Base-by-base conservation (phyloP, 2,329 filamentous ascomycete genomes). In the Scleromitrula shiraiana region DNA sequence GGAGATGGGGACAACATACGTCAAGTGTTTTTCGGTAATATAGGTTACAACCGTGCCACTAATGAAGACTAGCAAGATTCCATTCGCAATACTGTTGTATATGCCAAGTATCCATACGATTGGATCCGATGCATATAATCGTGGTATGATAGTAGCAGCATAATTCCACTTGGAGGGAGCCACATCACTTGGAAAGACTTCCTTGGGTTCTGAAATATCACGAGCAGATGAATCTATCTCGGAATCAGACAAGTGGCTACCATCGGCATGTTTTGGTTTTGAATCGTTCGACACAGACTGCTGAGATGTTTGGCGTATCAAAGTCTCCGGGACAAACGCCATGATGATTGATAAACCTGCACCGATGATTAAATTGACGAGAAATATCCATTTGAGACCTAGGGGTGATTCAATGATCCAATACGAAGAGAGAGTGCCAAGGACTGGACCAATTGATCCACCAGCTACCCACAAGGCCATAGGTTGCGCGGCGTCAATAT, bases 401-500 rank as follows among this genome's bases (percentile, higher is more conserved):
- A 69, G 52, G 7, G 49, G 44, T 39, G 69, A 68, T 15, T 63
- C 63, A 0, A 56, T 58, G 39, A 70, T 68, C 62, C 64, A 63
- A 29, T 29, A 29, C 12, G 26, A 29, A 29, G 26, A 29, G 26
- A 29, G 33, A 19, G 33, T 17, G n/a, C 33, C 33, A 4, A 37
- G 33, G 17, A 20, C 33, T 15, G 33, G 33, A 37, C 33, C 33
- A 37, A 37, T 5, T 9, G n/a, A 17, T 9, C n/a, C 33, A 35
- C 57, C 61, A 45, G 63, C 54, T 8, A 69, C 67, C 52, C 68
- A 70, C 5, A 69, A 53, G 7, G 65, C 68, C 67, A 70, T 68
- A 8, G 67, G 66, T 54, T 70, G 67, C 3, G 63, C 66, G 10
- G 67, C 66, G 22, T 62, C 63, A 45, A 65, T 65, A 32, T 60